These are phyloP conservation scores for Torulaspora franciscae DNA, from an alignment of 805 yeast species.

Conservation along the genomic window DNA sequence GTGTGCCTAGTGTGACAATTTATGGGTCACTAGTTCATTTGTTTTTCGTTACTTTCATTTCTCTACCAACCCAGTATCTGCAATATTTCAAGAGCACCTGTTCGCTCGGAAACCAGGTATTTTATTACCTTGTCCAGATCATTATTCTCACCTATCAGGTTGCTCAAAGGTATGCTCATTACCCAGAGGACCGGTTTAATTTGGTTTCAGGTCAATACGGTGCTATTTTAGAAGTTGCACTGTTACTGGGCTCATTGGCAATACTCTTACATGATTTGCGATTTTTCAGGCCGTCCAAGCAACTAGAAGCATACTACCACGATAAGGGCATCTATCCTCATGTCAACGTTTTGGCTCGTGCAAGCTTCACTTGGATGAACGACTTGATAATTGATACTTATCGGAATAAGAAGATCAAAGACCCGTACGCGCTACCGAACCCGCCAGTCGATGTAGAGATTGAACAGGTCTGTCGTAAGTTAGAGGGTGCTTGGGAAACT, in stretches of 20 bases:
- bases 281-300: constrained; percentile 38
- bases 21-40: constrained; percentile 19
- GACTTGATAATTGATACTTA: constrained; percentile 40
- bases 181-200: constrained; percentile 20
- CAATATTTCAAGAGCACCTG: constrained; percentile 31
- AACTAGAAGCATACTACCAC: constrained; percentile 36
- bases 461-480: constrained; percentile 28
- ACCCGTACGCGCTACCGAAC: constrained; percentile 41
- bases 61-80: constrained; percentile 29
- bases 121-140: constrained; percentile 26
- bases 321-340: constrained; percentile 30
- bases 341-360: constrained; percentile 34
- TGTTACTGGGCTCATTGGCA: constrained; percentile 31
- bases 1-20: constrained; percentile 12
- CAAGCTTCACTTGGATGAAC: constrained; percentile 48
- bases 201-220: constrained; percentile 20
- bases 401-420: constrained; percentile 37
- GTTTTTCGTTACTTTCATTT: constrained; percentile 19
- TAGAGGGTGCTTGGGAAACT: constrained; percentile 36
- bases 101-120: constrained; percentile 28
- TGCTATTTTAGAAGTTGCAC: constrained; percentile 26
- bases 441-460: constrained; percentile 40
- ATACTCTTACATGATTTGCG: constrained; percentile 40
- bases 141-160: constrained; percentile 21
- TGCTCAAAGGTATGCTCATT: constrained; percentile 24